Conservation (phyloP, 169 alveolate species). For the Prorocentrum cordatum region DNA sequence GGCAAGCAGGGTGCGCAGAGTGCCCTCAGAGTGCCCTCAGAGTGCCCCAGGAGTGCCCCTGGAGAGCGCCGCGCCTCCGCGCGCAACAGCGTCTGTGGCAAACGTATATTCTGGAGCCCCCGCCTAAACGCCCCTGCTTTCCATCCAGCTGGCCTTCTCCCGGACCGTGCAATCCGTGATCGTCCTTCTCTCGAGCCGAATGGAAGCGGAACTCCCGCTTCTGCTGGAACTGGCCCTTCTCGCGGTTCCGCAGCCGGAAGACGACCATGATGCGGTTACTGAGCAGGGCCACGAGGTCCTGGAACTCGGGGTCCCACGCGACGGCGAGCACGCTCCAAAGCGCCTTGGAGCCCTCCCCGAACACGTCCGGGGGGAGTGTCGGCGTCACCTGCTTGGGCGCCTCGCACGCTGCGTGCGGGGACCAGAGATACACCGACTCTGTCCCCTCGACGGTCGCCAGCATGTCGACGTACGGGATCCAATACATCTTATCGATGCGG, state of each 20-base stretch:
- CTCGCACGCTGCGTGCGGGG: slow-evolving; percentile 36
- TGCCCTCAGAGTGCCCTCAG: too few species aligned
- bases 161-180: too few species aligned
- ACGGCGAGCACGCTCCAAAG: neutral
- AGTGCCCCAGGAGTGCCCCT: too few species aligned
- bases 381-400: slow-evolving; percentile 9
- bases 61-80: too few species aligned
- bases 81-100: too few species aligned
- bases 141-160: too few species aligned
- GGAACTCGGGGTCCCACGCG: neutral
- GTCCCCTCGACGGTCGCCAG: slow-evolving; percentile 37
- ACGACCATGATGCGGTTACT: slow-evolving; percentile 44
- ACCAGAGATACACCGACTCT: slow-evolving; percentile 62
- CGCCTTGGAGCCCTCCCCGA: slow-evolving; percentile 5
- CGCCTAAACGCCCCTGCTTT: too few species aligned
- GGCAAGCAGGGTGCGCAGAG: too few species aligned
- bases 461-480: slow-evolving; percentile 51
- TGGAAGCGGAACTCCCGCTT: slow-evolving; percentile 61
- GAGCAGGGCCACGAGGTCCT: slow-evolving; percentile 39
- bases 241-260: slow-evolving; percentile 32
- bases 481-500: slow-evolving; percentile 7
- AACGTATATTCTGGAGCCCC: too few species aligned
- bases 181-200: slow-evolving; percentile 15
- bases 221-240: slow-evolving; percentile 67
- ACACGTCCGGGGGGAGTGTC: slow-evolving; percentile 15